Percentiles rank a stretch among this genome's conserved stretches.
phyloP scores from a whole-genome alignment of 2,329 filamentous ascomycete species.

The Aschersonia sp. region DNA sequence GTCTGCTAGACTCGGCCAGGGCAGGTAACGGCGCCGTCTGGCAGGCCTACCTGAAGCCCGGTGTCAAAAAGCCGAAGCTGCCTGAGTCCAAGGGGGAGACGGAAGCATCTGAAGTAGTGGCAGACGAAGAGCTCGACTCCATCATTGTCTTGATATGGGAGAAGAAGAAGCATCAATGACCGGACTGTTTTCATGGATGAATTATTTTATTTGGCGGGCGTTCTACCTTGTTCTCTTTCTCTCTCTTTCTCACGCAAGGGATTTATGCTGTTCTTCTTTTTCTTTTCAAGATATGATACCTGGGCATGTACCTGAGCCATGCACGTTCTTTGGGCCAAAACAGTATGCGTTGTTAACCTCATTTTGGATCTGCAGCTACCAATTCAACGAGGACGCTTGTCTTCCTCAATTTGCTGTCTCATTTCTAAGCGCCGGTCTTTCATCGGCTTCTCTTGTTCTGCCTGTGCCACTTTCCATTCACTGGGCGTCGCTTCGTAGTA shows the following conservation, averaged over 20 bases:
- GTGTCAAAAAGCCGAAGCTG: constrained; percentile 1
- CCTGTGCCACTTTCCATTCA: constrained; percentile 4
- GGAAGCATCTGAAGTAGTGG: not conserved
- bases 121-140: constrained; percentile 18
- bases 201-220: not conserved
- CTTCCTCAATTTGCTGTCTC: no score
- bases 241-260: no score
- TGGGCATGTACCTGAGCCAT: no score
- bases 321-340: no score
- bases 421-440: no score
- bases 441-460: not conserved
- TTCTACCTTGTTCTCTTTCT: no score
- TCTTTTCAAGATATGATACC: no score
- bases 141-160: constrained; percentile 27
- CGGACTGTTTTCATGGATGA: not conserved
- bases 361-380: no score
- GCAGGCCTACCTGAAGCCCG: constrained; percentile 30
- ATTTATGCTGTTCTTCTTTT: no score
- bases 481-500: constrained; percentile 11
- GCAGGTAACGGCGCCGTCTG: constrained; percentile 23
- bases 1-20: constrained; percentile 22
- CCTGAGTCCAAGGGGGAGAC: constrained; percentile 6
- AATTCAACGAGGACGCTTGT: no score
- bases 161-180: constrained; percentile 2
- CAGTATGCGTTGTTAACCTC: no score